Evolutionary conservation across 495 filamentous ascomycete genomes (phyloP).

Genomic region (Aspergillus carlsbadensis): DNA sequence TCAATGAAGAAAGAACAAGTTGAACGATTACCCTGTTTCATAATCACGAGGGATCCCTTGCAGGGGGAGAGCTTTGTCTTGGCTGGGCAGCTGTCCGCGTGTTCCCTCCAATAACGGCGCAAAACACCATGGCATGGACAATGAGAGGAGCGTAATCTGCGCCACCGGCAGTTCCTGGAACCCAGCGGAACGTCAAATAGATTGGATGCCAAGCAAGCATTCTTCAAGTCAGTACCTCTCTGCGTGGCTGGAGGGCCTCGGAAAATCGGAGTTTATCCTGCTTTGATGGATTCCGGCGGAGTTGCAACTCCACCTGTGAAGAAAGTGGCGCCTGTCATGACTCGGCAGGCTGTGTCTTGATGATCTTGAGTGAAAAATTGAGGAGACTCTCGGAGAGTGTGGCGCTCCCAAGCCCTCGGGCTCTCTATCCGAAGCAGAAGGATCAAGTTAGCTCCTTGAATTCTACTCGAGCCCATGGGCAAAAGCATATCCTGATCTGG

Average conservation of each 20-base stretch:
- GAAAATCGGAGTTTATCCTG: constrained; percentile 1
- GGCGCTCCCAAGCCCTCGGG: neutral
- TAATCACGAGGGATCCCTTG: constrained; percentile 8
- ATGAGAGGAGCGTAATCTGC: neutral
- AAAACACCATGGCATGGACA: neutral
- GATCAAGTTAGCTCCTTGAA: neutral
- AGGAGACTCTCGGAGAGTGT: neutral
- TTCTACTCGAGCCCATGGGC: neutral
- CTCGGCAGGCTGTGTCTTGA: neutral
- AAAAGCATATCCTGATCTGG: neutral
- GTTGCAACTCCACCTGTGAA: neutral
- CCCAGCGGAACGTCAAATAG: constrained; percentile 3
- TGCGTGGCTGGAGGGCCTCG: neutral
- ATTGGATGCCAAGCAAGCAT: constrained; percentile 8
- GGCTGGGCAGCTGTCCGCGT: neutral
- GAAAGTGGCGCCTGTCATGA: neutral
- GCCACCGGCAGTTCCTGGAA: neutral
- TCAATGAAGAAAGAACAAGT: neutral
- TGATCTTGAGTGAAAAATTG: neutral
- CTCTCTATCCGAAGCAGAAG: neutral
- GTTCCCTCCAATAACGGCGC: constrained; percentile 9
- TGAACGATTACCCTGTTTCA: constrained; percentile 4
- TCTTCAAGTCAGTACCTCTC: neutral
- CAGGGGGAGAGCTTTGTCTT: neutral
- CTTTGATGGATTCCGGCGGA: constrained; percentile 7